Evolutionary conservation across 2,329 filamentous ascomycete genomes (phyloP), one percentile per base, ranked within the genome.

Genomic region (Cercospora berteroae): DNA sequence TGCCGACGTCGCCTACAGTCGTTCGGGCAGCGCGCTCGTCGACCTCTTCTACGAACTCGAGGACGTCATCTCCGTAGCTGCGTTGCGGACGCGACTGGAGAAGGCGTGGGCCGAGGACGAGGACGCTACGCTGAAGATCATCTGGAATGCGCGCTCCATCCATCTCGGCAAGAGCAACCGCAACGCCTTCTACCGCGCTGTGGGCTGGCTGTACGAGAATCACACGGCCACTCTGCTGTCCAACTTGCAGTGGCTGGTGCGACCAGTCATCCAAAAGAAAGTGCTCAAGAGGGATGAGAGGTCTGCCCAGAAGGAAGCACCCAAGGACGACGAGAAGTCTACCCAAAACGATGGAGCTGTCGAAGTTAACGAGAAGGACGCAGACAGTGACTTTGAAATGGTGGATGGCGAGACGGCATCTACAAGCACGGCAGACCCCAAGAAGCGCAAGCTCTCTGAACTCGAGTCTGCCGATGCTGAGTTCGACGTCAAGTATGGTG

Each of bases 91-190:
- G 12, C 73, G 84, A 1, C 81, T 88, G 31, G 74, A 82, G 2
- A 67, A 75, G 2, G 82, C 86, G 0, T 89, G 86, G 86, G 71
- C 74, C 1, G 73, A 77, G 1, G 83, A 88, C 67, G 69, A 83
- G 0, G 71, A 82, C 2, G 74, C 80, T 12, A 86, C 86, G 0
- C 80, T 88, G 31, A 87, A 87, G 73, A 81, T 88, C 71, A 85
- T 89, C 70, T 88, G 86, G 80, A 87, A 88, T 67, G 77, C 82
- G 0, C 82, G 87, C 9, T 87, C 85, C n/a, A 88, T 88, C 59
- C 86, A 88, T 66, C 76, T 88, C 0, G 86, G 87, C 16, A 88
- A 88, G 75, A 80, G 80, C 36, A 83, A 81, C 8, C 80, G 80
- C 23, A 65, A 74, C 2, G 78, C 78, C 1, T 85, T 86, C 67